Evolutionary conservation across 1,139 yeast species (phyloP).

Genomic region (Candida glucosophila): DNA sequence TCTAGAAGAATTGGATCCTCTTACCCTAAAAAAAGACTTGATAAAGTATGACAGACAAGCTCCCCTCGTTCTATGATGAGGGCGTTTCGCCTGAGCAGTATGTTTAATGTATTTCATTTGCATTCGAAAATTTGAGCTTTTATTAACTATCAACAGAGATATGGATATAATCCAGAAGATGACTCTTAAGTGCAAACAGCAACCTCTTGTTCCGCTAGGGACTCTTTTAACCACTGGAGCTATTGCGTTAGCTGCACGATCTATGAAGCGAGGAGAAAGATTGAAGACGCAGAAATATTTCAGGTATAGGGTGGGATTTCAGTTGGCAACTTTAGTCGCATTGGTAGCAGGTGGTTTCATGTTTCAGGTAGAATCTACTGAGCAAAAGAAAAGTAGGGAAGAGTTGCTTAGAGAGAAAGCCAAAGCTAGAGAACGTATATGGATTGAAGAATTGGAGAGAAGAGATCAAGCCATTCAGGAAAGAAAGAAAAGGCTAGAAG

Average conservation of each 20-base stretch:
- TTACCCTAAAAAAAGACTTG: no score
- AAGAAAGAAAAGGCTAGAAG: constrained; percentile 42
- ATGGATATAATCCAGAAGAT: constrained; percentile 23
- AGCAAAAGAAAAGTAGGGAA: constrained; percentile 44
- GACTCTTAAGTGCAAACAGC: constrained; percentile 47
- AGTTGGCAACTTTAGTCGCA: constrained; percentile 74
- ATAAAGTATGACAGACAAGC: no score
- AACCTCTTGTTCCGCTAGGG: constrained; percentile 79
- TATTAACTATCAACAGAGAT: constrained; percentile 18
- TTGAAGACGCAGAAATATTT: constrained; percentile 77
- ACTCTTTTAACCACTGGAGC: constrained; percentile 74
- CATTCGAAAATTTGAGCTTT: no score
- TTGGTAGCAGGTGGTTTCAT: constrained; percentile 70
- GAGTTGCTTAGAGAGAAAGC: constrained; percentile 67
- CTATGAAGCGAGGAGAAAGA: constrained; percentile 65
- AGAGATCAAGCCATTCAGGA: constrained; percentile 67
- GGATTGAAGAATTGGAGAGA: constrained; percentile 88
- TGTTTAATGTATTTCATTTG: constrained; percentile 6
- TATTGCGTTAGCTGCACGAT: constrained; percentile 67
- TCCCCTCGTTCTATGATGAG: constrained; percentile 19
- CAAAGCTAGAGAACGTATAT: constrained; percentile 69
- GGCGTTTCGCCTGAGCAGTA: constrained; percentile 14
- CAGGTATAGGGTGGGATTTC: constrained; percentile 83
- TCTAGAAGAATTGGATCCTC: no score
- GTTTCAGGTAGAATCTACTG: constrained; percentile 39